Conservation (phyloP, 768 basidiomycete species). For the Agrocybe pediades region DNA sequence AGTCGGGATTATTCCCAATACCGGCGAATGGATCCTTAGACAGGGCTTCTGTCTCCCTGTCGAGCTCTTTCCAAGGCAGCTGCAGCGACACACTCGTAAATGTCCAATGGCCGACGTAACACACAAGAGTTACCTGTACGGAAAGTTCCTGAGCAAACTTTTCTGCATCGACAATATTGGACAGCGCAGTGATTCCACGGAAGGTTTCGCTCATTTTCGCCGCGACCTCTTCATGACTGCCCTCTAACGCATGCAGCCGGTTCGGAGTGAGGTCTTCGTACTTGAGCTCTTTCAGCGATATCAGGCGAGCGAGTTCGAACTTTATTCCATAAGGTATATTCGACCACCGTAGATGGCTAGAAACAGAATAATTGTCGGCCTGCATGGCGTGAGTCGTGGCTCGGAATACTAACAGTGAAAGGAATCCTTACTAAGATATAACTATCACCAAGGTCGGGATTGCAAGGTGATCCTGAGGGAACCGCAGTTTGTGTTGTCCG, state of each 20-base stretch:
- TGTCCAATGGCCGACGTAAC: not conserved
- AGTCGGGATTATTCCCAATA: constrained; percentile 31
- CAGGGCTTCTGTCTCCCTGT: constrained; percentile 50
- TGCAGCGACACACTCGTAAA: constrained; percentile 20
- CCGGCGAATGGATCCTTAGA: constrained; percentile 40
- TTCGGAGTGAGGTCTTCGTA: constrained; percentile 32
- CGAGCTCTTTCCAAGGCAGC: constrained; percentile 67
- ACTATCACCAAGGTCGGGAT: too few relatives aligned
- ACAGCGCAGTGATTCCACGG: not conserved
- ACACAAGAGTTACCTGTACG: constrained; percentile 15
- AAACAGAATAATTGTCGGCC: too few relatives aligned
- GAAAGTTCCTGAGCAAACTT: constrained; percentile 23
- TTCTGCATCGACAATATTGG: constrained; percentile 1
- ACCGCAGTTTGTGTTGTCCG: too few relatives aligned
- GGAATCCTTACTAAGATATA: too few relatives aligned
- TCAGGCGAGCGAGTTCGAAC: constrained; percentile 47
- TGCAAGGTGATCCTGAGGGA: too few relatives aligned
- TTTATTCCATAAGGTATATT: constrained; percentile 14
- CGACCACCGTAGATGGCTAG: not conserved
- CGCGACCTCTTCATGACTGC: constrained; percentile 12
- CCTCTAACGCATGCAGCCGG: constrained; percentile 16
- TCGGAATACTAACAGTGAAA: too few relatives aligned
- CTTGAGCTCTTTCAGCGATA: constrained; percentile 21
- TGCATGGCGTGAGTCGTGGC: too few relatives aligned
- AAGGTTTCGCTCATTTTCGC: constrained; percentile 13